phyloP scores from a whole-genome alignment of 306 rosid species.

The Fragaria vesca region DNA sequence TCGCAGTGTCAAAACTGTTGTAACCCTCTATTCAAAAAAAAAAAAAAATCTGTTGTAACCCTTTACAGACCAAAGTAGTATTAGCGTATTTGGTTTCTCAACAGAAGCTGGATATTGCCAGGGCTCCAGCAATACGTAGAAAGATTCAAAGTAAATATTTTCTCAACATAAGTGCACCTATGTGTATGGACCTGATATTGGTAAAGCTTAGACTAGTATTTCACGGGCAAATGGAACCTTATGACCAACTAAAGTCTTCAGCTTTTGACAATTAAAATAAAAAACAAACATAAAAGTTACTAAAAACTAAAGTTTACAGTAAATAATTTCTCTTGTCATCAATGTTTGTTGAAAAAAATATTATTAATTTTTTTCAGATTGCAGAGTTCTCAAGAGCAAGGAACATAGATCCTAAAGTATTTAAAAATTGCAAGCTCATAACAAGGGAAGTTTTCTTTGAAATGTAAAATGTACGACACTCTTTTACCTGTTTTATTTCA shows the following conservation, averaged over 20 bases:
- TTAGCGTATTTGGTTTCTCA: background rate
- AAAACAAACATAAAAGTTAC: background rate
- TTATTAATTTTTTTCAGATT: background rate
- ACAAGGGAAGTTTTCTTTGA: constrained; percentile 7
- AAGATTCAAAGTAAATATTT: background rate
- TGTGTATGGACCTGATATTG: background rate
- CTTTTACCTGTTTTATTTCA: constrained; percentile 74
- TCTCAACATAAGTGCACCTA: background rate
- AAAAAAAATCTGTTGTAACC: background rate
- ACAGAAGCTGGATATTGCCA: background rate
- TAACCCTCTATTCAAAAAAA: background rate
- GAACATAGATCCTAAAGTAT: background rate
- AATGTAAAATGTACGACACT: background rate
- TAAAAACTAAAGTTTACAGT: background rate
- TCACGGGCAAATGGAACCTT: background rate
- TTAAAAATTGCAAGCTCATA: constrained; percentile 7
- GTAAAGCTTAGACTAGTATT: background rate
- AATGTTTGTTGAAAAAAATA: background rate
- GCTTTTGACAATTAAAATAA: background rate
- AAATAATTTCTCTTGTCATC: background rate
- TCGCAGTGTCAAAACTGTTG: constrained; percentile 1
- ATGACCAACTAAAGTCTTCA: background rate
- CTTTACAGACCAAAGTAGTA: background rate
- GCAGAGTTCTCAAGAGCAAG: constrained; percentile 1
- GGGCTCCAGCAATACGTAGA: background rate